Conservation (phyloP, 2,329 filamentous ascomycete species). For the Fusarium floridanum region DNA sequence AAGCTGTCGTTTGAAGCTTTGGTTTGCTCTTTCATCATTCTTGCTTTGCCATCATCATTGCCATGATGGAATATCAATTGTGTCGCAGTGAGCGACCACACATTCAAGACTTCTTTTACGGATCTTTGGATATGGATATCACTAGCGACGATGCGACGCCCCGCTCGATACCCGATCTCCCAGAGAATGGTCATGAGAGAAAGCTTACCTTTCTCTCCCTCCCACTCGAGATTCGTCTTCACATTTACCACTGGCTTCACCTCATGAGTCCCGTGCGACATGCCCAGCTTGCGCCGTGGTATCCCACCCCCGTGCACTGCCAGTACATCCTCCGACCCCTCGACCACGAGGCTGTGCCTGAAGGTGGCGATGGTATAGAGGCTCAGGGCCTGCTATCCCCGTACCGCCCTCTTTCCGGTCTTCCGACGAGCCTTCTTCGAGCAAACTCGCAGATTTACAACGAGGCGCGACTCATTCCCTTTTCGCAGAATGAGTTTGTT, state of each 20-base stretch:
- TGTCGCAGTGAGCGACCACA: slow-evolving; percentile 22
- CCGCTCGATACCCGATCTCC: slow-evolving; percentile 16
- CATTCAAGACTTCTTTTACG: not conserved
- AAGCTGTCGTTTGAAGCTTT: not conserved
- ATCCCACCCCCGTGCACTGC: slow-evolving; percentile 51
- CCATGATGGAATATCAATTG: slow-evolving; percentile 31
- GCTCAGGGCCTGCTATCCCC: slow-evolving; percentile 46
- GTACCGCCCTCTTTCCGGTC: slow-evolving; percentile 52
- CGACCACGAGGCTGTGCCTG: not conserved
- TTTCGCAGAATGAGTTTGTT: slow-evolving; percentile 59
- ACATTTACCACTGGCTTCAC: slow-evolving; percentile 60
- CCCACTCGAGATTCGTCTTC: slow-evolving; percentile 60
- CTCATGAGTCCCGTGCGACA: slow-evolving; percentile 54
- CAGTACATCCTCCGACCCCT: slow-evolving; percentile 49
- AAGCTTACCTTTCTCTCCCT: slow-evolving; percentile 49
- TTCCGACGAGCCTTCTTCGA: slow-evolving; percentile 57
- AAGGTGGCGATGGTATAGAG: not conserved
- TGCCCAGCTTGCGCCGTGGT: slow-evolving; percentile 56
- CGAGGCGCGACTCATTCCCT: slow-evolving; percentile 58
- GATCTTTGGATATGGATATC: slow-evolving; percentile 19
- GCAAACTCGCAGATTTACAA: slow-evolving; percentile 57
- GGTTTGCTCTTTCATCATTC: not conserved
- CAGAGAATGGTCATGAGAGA: not conserved
- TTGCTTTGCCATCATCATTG: not conserved
- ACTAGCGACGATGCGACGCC: slow-evolving; percentile 7